Evolutionary conservation across 352 stramenopile species (phyloP).

Genomic region (Pythium monospermum): DNA sequence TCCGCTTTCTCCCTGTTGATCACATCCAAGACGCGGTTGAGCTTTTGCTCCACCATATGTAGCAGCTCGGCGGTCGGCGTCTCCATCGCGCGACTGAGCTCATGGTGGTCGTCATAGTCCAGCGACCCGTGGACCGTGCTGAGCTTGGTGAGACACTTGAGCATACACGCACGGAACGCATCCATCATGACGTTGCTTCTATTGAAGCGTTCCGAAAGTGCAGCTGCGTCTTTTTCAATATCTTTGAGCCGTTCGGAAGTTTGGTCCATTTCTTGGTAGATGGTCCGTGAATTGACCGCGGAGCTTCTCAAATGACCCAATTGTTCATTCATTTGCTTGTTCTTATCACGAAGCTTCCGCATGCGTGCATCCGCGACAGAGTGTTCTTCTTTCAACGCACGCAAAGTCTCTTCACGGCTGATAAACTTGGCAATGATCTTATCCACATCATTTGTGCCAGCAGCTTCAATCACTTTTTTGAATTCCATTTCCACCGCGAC

Average conservation of each 20-base stretch:
- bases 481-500: constrained; percentile 62
- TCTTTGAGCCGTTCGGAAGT: constrained; percentile 79
- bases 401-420: constrained; percentile 59
- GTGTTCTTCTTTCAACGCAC: constrained; percentile 75
- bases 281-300: constrained; percentile 74
- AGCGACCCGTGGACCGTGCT: constrained; percentile 64
- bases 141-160: constrained; percentile 77
- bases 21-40: constrained; percentile 75
- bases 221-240: constrained; percentile 71
- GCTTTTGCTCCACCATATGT: constrained; percentile 79
- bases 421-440: constrained; percentile 81
- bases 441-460: constrained; percentile 72
- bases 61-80: constrained; percentile 63
- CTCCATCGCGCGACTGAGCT: constrained; percentile 62
- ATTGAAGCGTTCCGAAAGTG: constrained; percentile 68
- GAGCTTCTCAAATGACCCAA: constrained; percentile 53
- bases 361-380: constrained; percentile 65
- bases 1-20: constrained; percentile 82
- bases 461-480: constrained; percentile 72
- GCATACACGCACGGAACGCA: constrained; percentile 76
- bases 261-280: constrained; percentile 84
- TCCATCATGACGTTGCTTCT: constrained; percentile 74
- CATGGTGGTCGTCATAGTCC: constrained; percentile 71
- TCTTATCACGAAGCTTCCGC: constrained; percentile 66
- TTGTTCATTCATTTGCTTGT: constrained; percentile 74